These are phyloP conservation scores for Zygosaccharomyces bailii DNA, from an alignment of 805 yeast species.

Conservation along the genomic window DNA sequence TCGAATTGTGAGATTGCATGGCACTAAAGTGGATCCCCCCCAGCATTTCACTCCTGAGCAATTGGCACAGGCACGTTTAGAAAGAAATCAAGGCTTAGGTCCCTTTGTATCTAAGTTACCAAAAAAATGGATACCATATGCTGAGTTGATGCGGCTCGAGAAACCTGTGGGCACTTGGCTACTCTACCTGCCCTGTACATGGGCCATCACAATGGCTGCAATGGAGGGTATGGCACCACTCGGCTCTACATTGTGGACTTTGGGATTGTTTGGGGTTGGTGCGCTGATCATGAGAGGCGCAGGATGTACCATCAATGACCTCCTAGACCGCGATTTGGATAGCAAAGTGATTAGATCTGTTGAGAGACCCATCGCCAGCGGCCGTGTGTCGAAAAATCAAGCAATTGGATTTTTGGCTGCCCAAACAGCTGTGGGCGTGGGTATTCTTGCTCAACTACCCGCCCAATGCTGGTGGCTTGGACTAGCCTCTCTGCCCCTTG, in stretches of 20 bases:
- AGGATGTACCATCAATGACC: constrained; percentile 93
- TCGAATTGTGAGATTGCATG: constrained; percentile 6
- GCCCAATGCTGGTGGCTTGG: constrained; percentile 78
- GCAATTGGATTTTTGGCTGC: constrained; percentile 70
- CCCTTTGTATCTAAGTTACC: constrained; percentile 64
- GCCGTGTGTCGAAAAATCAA: constrained; percentile 65
- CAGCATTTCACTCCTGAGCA: constrained; percentile 29
- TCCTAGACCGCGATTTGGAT: constrained; percentile 80
- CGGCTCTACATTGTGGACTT: constrained; percentile 53
- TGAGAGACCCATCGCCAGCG: constrained; percentile 90
- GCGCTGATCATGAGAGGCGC: constrained; percentile 94
- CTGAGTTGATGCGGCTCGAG: constrained; percentile 86
- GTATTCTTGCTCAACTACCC: constrained; percentile 70
- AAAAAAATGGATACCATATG: constrained; percentile 75
- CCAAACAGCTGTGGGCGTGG: constrained; percentile 72
- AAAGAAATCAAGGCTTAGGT: constrained; percentile 48
- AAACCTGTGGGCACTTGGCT: constrained; percentile 95
- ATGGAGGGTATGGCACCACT: constrained; percentile 67
- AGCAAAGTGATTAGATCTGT: constrained; percentile 81
- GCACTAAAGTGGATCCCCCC: constrained; percentile 6
- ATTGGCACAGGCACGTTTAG: constrained; percentile 42
- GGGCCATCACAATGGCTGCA: constrained; percentile 93
- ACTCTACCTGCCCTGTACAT: constrained; percentile 76
- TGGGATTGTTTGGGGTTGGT: constrained; percentile 76
- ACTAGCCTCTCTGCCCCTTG: constrained; percentile 72